Evolutionary conservation across 768 basidiomycete genomes (phyloP), one percentile per base, ranked within the genome.

Genomic region (Lactarius quietus): DNA sequence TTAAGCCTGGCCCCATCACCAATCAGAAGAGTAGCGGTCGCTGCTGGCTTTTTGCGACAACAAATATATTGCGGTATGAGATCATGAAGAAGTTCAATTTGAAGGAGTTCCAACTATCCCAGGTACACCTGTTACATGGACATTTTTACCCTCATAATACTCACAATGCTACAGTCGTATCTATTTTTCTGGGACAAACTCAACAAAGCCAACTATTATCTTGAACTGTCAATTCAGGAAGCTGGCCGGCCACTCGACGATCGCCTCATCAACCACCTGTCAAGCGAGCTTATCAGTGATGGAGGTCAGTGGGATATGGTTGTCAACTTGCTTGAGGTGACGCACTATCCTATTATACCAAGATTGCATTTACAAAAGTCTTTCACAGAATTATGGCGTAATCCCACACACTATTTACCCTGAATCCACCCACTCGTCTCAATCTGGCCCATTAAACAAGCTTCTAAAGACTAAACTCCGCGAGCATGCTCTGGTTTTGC

Each of bases 301-400:
- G 94, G 94, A 57, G 95, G 95, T 9, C 95, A 96, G 74, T 95
- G 90, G 89, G 95, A 98, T 72, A 98, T 96, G 94, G 86, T 81
- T 6, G 82, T 85, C 54, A 88, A 87, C 73, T 72, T 89, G 23
- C 75, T 89, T 45, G 83, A 84, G 78, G 85, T 84, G 57, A n/a
- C 75, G 72, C 15, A 23, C 23, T 35, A 29, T 36, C 2, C 29
- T 41, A 33, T 28, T 23, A 28, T 59, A 23, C 23, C n/a, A 23
- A 17, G 43, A 29, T 26, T 26, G 23, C 29, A 38, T 33, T 61
- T 36, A 53, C 33, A 41, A n/a, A 60, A 1, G 7, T 7, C 6
- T 39, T 28, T 66, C 52, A 51, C 65, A 87, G 81, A 88, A 81
- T 52, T 97, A 96, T 72, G 96, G 96, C 55, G 78, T 95, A 45